Evolutionary conservation across 352 stramenopile genomes (phyloP), one percentile per base, ranked within the genome.

Genomic region (Thalassiosira livingstoniorum): DNA sequence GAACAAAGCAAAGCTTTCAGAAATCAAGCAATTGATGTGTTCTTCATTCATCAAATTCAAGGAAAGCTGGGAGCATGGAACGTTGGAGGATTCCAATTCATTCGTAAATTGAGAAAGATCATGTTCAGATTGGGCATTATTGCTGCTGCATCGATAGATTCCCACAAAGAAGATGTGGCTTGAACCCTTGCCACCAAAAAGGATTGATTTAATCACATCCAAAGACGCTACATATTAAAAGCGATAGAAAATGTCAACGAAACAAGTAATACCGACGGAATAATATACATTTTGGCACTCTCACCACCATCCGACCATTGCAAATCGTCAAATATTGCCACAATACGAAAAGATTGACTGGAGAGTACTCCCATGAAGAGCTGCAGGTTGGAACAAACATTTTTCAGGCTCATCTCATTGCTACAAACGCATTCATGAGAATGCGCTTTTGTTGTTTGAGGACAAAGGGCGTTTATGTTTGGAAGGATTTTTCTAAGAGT

Each of bases 1-100:
- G 27, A 85, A 68, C 1, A 71, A 58, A 5, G 67, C 47, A 11
- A 88, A 39, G 2, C 64, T 62, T 39, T 88, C 77, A 23, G 81
- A 85, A 68, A 85, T 69, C 18, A 85, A 71, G n/a, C 42, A 18
- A 51, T 88, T 88, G 7, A 88, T 21, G 55, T 85, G 66, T 39
- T 72, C 58, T 29, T 21, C 32, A 43, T 78, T 57, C 42, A 88
- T 57, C 11, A 72, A 67, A 42, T 83, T 53, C 45, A 85, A 61
- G 37, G n/a, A 18, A 21, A 85, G 2, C 27, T 60, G 65, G 2
- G 45, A 78, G 1, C 42, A 65, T 51, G n/a, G 43, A 2, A 88
- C 51, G 3, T 60, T 42, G 34, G 23, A 68, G 0, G n/a, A 23
- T 54, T 71, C 39, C 34, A 88, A 55, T 21, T 47, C 55, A 23